Base-by-base conservation (phyloP, 1,284 basidiomycete species). In the Cryptococcus sp. region DNA sequence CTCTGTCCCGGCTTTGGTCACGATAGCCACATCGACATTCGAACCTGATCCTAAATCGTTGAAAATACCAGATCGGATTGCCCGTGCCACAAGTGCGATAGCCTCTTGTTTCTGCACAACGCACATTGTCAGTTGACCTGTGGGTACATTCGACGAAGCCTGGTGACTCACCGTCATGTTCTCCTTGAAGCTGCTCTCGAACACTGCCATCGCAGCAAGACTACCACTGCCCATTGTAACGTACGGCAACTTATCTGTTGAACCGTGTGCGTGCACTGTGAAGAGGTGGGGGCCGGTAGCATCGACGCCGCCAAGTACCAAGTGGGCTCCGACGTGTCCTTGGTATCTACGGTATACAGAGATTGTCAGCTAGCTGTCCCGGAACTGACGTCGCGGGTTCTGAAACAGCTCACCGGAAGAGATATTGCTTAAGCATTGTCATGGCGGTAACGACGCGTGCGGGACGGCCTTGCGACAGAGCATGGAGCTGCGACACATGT, bases 171-270 rank as follows among this genome's bases (percentile, higher is more conserved):
- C 90, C 69, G 85, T 84, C 86, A 99, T 86, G 75, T 91, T 82
- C 43, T 91, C 83, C 71, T 83, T 84, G 93, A 93, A 99, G 15
- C 83, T 78, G 54, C 85, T 87, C 77, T 99, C 96, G 69, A 99
- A 99, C 15, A 99, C 89, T 16, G 94, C 92, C 96, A 99, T 99
- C 23, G 95, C 96, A 2, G 96, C 96, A 50, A 98, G 83, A 69
- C 86, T 89, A 61, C 96, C 96, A 5, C 90, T 93, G 38, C 96
- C 96, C 95, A 99, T 99, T 0, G 96, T 98, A 35, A 99, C 95
- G 71, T 97, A 99, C 0, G 96, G 96, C 38, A 99, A 83, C 80
- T 99, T 99, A 81, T 99, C 96, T 0, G 96, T 98, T 17, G 92
- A 95, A 8, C 96, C 96, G 79, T 99, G 95, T 1, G 96, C 94